Base-by-base conservation (phyloP, 768 basidiomycete species). In the Pleurotus ostreatus region DNA sequence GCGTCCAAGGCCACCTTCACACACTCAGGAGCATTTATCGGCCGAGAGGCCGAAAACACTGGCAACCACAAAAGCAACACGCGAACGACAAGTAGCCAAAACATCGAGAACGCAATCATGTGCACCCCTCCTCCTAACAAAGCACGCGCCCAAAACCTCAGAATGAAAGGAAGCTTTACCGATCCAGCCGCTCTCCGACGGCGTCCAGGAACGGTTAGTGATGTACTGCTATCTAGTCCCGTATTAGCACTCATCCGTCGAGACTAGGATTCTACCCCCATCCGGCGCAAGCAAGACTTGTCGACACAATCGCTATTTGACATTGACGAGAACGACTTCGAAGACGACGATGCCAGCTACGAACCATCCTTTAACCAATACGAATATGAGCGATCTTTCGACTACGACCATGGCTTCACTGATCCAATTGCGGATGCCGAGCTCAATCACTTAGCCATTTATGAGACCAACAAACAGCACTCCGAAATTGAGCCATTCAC, bases 301-400 rank as follows among this genome's bases (percentile, higher is more conserved):
- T 45, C 41, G n/a, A 30, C 54, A 25, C 44, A 55, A 38, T 45
- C 43, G 38, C 72, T 89, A 56, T 89, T 87, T 65, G 85, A 89
- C 63, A 89, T 90, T 59, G 83, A 88, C 62, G 88, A 89, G 67
- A 83, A 85, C 63, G 82, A 83, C 56, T 80, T 80, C 62, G 83
- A 84, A 64, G 72, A 74, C 55, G 76, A 78, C 47, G 48, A 53
- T 25, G 9, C n/a, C 15, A 18, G 3, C 39, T 53, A 38, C 39
- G 51, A 53, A 40, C 20, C 51, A 13, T 53, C 51, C 16, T 53
- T 53, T 38, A 53, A 53, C 58, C 62, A 64, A 23, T 63, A 66
- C 26, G 71, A 72, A 55, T 62, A 66, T 22, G 65, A 73, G 34
- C 63, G 70, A 41, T 53, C 51, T 16, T 53, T 53, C 39, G 51